phyloP scores from a whole-genome alignment of 2,329 filamentous ascomycete genomes.

The Chrysosporium keratinophilum region DNA sequence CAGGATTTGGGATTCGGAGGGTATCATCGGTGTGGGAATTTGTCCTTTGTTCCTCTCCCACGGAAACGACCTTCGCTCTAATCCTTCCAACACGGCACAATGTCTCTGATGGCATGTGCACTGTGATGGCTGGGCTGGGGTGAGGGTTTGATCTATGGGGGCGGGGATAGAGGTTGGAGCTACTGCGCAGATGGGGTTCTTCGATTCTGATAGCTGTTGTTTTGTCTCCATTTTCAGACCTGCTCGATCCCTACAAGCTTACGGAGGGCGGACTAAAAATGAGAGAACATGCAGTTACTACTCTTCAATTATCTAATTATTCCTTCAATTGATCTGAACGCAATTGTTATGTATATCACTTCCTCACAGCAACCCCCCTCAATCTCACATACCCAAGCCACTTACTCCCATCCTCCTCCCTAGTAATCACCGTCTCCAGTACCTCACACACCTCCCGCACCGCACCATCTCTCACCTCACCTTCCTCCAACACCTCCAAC shows the following conservation, averaged over 20 bases:
- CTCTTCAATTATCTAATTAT: no score
- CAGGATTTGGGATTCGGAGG: neutral
- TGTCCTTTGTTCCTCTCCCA: neutral
- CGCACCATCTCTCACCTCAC: slow-evolving; percentile 42
- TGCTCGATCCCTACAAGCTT: slow-evolving; percentile 39
- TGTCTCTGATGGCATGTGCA: slow-evolving; percentile 7
- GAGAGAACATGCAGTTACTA: slow-evolving; percentile 36
- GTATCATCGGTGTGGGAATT: neutral
- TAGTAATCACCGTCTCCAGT: slow-evolving; percentile 46
- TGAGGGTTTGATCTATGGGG: neutral
- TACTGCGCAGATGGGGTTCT: neutral
- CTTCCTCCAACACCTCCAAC: slow-evolving; percentile 44
- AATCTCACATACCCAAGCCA: slow-evolving; percentile 42
- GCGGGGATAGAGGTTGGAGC: neutral
- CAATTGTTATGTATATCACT: neutral
- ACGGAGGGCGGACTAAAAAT: slow-evolving; percentile 49
- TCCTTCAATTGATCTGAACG: neutral
- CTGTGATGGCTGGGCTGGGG: slow-evolving; percentile 19
- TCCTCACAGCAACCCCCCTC: slow-evolving; percentile 33
- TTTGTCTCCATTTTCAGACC: slow-evolving; percentile 44
- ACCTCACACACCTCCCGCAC: slow-evolving; percentile 47
- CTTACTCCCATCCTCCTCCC: slow-evolving; percentile 47
- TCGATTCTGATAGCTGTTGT: slow-evolving; percentile 19
- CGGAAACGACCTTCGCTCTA: neutral
- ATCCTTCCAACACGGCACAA: slow-evolving; percentile 9